Evolutionary conservation across 2,329 filamentous ascomycete genomes (phyloP), one percentile per base, ranked within the genome.

Genomic region (Chaetomium sp.): DNA sequence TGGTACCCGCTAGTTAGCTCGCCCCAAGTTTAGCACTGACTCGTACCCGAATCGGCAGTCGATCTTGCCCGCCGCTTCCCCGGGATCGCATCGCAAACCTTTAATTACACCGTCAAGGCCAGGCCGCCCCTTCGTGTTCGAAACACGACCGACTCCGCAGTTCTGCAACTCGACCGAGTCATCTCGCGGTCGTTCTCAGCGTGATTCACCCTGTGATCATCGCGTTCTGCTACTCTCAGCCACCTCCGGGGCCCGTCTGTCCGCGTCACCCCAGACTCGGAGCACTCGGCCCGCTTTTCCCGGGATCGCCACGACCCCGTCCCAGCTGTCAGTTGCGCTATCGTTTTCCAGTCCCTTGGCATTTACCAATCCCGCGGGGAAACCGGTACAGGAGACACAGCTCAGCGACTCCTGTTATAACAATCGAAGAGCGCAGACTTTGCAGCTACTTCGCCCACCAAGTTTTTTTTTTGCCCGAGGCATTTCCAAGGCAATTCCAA

Each of bases 261-360:
- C 64, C 62, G 62, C 65, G 54, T 66, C 66, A 45, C 50, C n/a
- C n/a, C 13, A 53, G 31, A 35, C 49, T 25, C 66, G 54, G 60
- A 50, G 55, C 42, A n/a, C 12, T 23, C 16, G 63, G 38, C 57
- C 68, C 66, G 64, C 67, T 63, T 64, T 67, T 68, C 55, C 65
- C 66, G 68, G 60, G 66, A 68, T 69, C 64, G 69, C 70, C 70
- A 69, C 64, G 23, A 55, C 51, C 59, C 61, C 56, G 64, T 38
- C 42, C 42, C 51, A 57, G 57, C 57, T 57, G 51, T 42, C 55
- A 12, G 10, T 51, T 45, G 54, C 56, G 62, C 53, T 38, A 57
- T 60, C 49, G 51, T 35, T 60, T 38, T 60, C 45, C 35, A 21
- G 47, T 45, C 31, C 42, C 49, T 61, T 53, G 33, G 50, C 63